These are phyloP conservation scores for Sindora glabra DNA, from an alignment of 306 rosid species.

Conservation along the genomic window DNA sequence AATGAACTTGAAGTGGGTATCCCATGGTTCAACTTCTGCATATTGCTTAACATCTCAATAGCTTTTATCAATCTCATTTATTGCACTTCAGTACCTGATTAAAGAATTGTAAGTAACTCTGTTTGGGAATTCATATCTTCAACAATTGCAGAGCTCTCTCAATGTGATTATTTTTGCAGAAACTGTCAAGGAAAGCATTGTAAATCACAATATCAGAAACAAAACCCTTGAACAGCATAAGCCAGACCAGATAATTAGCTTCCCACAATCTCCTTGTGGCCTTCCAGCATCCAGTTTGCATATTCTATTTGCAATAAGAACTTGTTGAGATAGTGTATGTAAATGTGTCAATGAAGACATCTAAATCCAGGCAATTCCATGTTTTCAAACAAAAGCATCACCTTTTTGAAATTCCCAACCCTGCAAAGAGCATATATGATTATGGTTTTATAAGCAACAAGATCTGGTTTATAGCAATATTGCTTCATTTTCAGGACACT, in stretches of 20 bases:
- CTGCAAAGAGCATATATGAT: constrained; percentile 60
- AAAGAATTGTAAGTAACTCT: constrained; percentile 68
- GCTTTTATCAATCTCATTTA: constrained; percentile 77
- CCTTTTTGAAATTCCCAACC: constrained; percentile 63
- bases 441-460: constrained; percentile 53
- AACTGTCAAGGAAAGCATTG: constrained; percentile 76
- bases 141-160: constrained; percentile 69
- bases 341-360: constrained; percentile 62
- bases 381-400: constrained; percentile 59
- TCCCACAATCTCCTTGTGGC: constrained; percentile 77
- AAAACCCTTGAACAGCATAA: constrained; percentile 70
- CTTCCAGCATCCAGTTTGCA: constrained; percentile 70
- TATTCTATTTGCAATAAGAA: constrained; percentile 55
- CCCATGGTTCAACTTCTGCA: constrained; percentile 55
- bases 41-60: constrained; percentile 52
- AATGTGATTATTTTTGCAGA: constrained; percentile 65
- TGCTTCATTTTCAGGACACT: no score
- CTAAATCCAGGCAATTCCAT: constrained; percentile 86
- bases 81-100: constrained; percentile 63
- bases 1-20: constrained; percentile 56
- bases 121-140: constrained; percentile 74
- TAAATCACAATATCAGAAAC: constrained; percentile 81
- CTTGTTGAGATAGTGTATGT: constrained; percentile 70
- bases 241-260: constrained; percentile 69
- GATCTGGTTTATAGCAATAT: constrained; percentile 61